Base-by-base conservation (phyloP, 75 land plant genomes). In the Cryptomeria japonica region DNA sequence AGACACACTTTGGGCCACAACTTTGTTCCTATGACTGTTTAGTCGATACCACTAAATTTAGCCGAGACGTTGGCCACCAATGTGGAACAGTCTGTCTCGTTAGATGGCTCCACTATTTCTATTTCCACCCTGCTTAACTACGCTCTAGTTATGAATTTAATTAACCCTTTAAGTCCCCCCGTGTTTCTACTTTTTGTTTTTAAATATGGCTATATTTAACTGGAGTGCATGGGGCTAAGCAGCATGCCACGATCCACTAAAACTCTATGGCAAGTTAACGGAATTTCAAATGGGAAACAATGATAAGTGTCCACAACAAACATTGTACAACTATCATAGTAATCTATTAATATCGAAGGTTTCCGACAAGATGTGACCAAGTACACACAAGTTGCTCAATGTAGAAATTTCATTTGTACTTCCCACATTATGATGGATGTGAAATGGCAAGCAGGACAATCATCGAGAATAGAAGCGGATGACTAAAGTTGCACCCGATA, bases 61-160 rank as follows among this genome's bases (percentile, higher is more conserved):
- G 46, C 51, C 31, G 32, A 12, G 9, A n/a, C 12, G 12, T 16
- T 0, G 4, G 18, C 31, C 44, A 46, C 44, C 39, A 79, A 41
- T 46, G 82, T 79, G 82, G 22, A 79, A 39, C 82, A 41, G 82
- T 41, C 82, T 79, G 82, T 34, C 46, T 31, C 18, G 82, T 41
- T 46, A 2, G 32, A 18, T 9, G 14, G 13, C 7, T 39, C 28
- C 3, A 34, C 13, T 11, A 34, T 41, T 22, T 36, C 83, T 36
- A 78, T 15, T 34, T 31, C 13, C 13, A 22, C 47, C 84, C 9
- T 72, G 8, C 76, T 28, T 72, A n/a, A 72, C 32, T 32, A 72
- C n/a, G 12, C 47, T 11, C 47, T 80, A 42, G 3, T 42, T 44
- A 80, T 82, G 28, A 22, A 22, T 28, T 28, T 46, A 82, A 34